Evolutionary conservation across 768 basidiomycete genomes (phyloP).

Genomic region (Lyophyllum decastes): DNA sequence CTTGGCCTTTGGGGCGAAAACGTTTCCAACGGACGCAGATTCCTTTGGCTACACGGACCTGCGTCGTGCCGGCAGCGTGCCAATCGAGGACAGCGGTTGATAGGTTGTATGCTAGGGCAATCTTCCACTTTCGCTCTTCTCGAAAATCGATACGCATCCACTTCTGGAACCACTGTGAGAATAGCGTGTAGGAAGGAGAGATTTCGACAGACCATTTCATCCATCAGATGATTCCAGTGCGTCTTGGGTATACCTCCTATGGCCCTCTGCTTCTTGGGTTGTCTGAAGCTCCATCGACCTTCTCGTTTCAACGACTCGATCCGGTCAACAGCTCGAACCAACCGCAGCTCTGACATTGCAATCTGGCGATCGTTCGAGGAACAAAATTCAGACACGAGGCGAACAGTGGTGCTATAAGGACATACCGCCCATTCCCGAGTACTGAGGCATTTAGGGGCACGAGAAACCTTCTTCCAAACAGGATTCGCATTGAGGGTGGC

Average conservation of each 20-base stretch:
- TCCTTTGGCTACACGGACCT: constrained; percentile 65
- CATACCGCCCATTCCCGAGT: constrained; percentile 84
- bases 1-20: constrained; percentile 34
- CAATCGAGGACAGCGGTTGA: constrained; percentile 85
- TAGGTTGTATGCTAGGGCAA: constrained; percentile 79
- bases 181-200: neutral
- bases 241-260: constrained; percentile 75
- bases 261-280: constrained; percentile 91
- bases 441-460: constrained; percentile 75
- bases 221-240: constrained; percentile 95
- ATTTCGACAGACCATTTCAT: constrained; percentile 79
- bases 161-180: constrained; percentile 53
- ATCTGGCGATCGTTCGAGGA: constrained; percentile 46
- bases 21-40: constrained; percentile 69
- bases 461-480: constrained; percentile 65
- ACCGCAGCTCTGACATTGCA: constrained; percentile 75
- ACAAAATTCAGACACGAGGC: neutral
- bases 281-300: constrained; percentile 88
- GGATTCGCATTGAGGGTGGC: constrained; percentile 79
- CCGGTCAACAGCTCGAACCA: constrained; percentile 79
- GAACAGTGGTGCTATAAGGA: constrained; percentile 12
- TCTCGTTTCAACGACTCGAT: constrained; percentile 82
- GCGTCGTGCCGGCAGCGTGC: constrained; percentile 71
- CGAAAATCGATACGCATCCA: constrained; percentile 97
- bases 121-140: constrained; percentile 93